A percentile compares a stretch with the other conserved stretches of the same genome.
phyloP scores from a whole-genome alignment of 1,284 basidiomycete genomes.

The Rhodofomes roseus region DNA sequence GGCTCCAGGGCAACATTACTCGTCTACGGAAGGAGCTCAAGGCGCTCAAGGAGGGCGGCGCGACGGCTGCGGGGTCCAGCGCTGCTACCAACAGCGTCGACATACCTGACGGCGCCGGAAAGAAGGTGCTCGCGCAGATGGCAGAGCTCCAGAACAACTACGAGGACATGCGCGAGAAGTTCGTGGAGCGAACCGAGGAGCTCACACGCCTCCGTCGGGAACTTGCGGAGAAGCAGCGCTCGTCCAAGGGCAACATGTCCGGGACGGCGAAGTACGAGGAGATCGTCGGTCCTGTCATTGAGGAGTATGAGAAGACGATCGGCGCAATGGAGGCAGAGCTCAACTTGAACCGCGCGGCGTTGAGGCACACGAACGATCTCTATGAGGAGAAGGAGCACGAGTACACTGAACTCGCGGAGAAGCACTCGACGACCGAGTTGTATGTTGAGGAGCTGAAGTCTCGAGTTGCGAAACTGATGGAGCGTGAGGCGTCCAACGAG shows the following conservation, averaged over 20 bases:
- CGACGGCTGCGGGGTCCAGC: constrained; percentile 17
- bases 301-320: constrained; percentile 98
- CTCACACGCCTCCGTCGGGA: constrained; percentile 75
- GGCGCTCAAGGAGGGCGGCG: constrained; percentile 63
- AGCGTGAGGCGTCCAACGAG: constrained; percentile 90
- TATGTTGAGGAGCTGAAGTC: constrained; percentile 84
- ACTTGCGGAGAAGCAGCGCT: constrained; percentile 68
- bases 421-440: constrained; percentile 76
- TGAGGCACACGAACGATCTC: constrained; percentile 87
- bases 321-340: constrained; percentile 93
- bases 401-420: constrained; percentile 59
- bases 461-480: constrained; percentile 78
- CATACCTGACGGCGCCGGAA: constrained; percentile 51
- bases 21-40: constrained; percentile 88
- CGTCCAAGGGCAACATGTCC: constrained; percentile 48
- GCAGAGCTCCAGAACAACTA: constrained; percentile 79
- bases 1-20: constrained; percentile 84
- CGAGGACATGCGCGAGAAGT: constrained; percentile 80
- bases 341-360: constrained; percentile 83
- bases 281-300: constrained; percentile 96
- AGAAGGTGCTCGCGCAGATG: constrained; percentile 73
- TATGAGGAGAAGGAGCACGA: constrained; percentile 88
- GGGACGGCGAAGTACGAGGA: constrained; percentile 86
- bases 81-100: constrained; percentile 8
- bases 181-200: constrained; percentile 83